A percentile compares a stretch with the other conserved stretches of the same genome.
phyloP scores from a whole-genome alignment of 2,329 filamentous ascomycete species.

The Neonectria hederae region DNA sequence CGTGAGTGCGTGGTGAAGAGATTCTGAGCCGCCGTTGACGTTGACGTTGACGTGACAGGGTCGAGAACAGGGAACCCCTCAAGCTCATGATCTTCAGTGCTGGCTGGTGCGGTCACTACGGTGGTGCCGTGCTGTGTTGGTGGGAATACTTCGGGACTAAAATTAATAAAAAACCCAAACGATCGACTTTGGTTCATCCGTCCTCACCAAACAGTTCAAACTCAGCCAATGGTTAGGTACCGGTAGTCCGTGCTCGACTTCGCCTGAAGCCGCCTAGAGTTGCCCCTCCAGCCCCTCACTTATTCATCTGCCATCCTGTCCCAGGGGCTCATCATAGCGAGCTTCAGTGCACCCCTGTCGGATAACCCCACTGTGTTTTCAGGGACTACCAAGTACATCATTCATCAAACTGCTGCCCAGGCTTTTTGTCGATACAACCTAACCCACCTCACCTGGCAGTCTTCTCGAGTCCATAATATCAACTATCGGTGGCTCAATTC shows the following conservation, averaged over 20 bases:
- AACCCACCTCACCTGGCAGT: constrained; percentile 7
- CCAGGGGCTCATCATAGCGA: constrained; percentile 17
- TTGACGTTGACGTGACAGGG: constrained; percentile 16
- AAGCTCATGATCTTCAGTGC: constrained; percentile 26
- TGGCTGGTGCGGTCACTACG: constrained; percentile 5
- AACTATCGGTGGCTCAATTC: not conserved
- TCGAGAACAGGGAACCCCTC: constrained; percentile 25
- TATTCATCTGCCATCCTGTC: not conserved
- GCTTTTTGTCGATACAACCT: constrained; percentile 5
- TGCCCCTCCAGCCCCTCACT: constrained; percentile 5
- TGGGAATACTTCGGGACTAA: constrained; percentile 31
- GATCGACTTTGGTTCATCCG: not conserved
- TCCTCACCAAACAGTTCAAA: not conserved
- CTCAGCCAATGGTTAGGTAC: not conserved
- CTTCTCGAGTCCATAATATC: not conserved
- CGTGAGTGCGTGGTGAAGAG: constrained; percentile 17
- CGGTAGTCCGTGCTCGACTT: not conserved
- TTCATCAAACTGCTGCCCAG: not conserved
- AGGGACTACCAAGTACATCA: constrained; percentile 5
- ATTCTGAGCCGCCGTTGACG: constrained; percentile 23
- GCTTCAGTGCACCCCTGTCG: constrained; percentile 4
- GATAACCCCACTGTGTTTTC: constrained; percentile 20
- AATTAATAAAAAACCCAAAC: constrained; percentile 14
- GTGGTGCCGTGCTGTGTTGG: not conserved
- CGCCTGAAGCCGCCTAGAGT: not conserved